Base-by-base conservation (phyloP, 257 asterid species). In the Marsdenia floribunda region DNA sequence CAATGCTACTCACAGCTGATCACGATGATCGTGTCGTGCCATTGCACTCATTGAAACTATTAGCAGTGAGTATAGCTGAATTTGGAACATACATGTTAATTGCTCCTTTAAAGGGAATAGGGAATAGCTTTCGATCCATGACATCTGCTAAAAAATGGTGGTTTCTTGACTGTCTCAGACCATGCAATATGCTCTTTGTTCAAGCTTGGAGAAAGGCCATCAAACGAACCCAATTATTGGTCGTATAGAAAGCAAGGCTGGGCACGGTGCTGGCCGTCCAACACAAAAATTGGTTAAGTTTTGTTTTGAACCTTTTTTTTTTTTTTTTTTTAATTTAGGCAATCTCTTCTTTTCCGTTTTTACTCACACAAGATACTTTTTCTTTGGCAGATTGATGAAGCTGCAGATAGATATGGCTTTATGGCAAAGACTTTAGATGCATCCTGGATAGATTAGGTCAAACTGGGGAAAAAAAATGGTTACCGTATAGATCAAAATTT, bases 21-120 rank as follows among this genome's bases (percentile, higher is more conserved):
- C 99, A 95, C 52, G 99, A 95, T 76, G 99, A 95, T 82, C 90
- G 99, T 2, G 99, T 95, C 9, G 99, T 95, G 78, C 99, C 99
- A 35, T 86, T 90, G 63, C 99, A 95, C 89, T 89, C 99, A 0
- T 83, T 95, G 75, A 92, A 95, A 82, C 82, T 92, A 29, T 83
- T 95, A 76, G 98, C 99, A 57, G 99, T 95, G 72, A 11, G 89
- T 87, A 60, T 58, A 10, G 12, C 49, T 75, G 63, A 53, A 53
- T 33, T 37, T 29, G 3, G 38, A 22, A 53, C 55, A 19, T 40
- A 35, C 35, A 16, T 54, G 18, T 18, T 18, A 3, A 24, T 37
- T 29, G 3, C 35, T n/a, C 68, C 15, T 33, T 63, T 63, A 10
- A 15, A 64, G 13, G 10, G 12, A 42, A 42, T 0, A 42, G 8